Base-by-base conservation (phyloP, 75 land plant species). In the Azolla pinnata region DNA sequence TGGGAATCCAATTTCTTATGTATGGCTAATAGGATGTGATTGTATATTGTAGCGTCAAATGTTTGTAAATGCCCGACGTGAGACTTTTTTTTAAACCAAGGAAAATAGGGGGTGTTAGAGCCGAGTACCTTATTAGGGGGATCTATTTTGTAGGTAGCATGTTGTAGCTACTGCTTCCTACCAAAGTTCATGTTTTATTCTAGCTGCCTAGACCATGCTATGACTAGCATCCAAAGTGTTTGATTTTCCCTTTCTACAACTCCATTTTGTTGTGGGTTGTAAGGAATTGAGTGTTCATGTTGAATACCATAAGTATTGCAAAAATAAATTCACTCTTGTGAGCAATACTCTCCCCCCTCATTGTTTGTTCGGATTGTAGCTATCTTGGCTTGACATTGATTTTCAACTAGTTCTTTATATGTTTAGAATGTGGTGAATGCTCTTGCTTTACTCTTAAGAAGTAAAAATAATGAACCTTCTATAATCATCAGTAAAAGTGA, bases 241-340 rank as follows among this genome's bases (percentile, higher is more conserved):
- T 25, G 20, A 25, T 69, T 62, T n/a, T 24, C 2, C 48, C 28
- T 59, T 20, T 59, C 23, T 12, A 26, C 14, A 12, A 60, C 5
- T 2, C 52, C 59, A 42, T 54, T 69, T 38, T 69, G 57, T 63
- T 59, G 56, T 44, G 54, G 69, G 28, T 34, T 59, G 47, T 59
- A 49, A 17, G 53, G 56, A 17, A 18, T 25, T 7, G 46, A 19
- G 7, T 44, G n/a, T 44, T 59, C 49, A 21, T 52, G 44, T 17
- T 45, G n/a, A n/a, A 62, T 68, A 14, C 65, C 58, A 19, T 27
- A 17, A 27, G 17, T 17, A 10, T 31, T 32, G n/a, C n/a, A n/a
- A n/a, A n/a, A n/a, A n/a, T n/a, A n/a, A n/a, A n/a, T n/a, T n/a
- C n/a, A n/a, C n/a, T n/a, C n/a, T n/a, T n/a, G n/a, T n/a, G n/a